Evolutionary conservation across 441 rosid genomes (phyloP), one percentile per base, ranked within the genome.

Genomic region (Aquilaria agallochum): DNA sequence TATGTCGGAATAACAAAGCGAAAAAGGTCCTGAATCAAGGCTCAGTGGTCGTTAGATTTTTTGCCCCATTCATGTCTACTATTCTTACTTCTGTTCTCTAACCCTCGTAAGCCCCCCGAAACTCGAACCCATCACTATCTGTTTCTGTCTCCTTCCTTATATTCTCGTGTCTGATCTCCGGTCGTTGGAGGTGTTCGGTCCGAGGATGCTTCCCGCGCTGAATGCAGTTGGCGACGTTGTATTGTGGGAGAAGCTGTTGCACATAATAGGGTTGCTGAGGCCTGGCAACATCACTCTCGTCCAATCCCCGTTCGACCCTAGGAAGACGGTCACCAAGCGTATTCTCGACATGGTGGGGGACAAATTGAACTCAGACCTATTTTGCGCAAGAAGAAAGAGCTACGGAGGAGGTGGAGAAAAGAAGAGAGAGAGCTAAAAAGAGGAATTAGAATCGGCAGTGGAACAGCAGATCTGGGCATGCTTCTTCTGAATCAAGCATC

Each of bases 161-260:
- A 20, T 20, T 20, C 1, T 40, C 8, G 32, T 46, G 40, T 6
- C 6, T 50, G 40, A 15, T 49, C 42, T 36, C 42, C 52, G 50
- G 50, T 55, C 65, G 34, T 40, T 70, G 66, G 76, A 88, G 97
- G 96, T 85, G 52, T 76, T 71, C 48, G 96, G 95, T 5, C 87
- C 92, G 6, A 92, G 97, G 70, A 91, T 91, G 97, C 85, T 91
- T 56, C 97, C 97, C 46, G 86, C 97, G 40, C 77, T 91, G 68
- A 89, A 89, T 68, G 68, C 82, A 6, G 70, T 78, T 1, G 97
- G 97, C 11, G 97, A 92, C 68, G 87, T 92, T 20, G 65, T 89
- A 31, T 61, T 87, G 9, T 76, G 86, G 2, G 97, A 89, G 59
- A 84, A 74, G 73, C 42, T 87, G 56, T 87, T 96, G 4, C 95